These are phyloP conservation scores for Acer yangbiense DNA, from an alignment of 345 rosid species.

Conservation along the genomic window DNA sequence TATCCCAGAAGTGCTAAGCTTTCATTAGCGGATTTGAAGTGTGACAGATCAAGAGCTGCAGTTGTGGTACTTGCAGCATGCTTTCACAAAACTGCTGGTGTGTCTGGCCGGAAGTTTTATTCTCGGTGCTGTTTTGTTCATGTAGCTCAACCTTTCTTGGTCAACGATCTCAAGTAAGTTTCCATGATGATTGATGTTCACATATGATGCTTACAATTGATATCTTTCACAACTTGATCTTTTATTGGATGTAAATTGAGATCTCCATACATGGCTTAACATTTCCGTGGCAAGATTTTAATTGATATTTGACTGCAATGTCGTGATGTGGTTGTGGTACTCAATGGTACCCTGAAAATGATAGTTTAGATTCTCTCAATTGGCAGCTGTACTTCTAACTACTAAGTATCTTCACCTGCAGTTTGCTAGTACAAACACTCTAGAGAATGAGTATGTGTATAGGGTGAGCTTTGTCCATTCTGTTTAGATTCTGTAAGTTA, in stretches of 20 bases:
- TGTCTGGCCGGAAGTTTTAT: slow-evolving; percentile 40
- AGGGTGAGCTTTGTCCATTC: not conserved
- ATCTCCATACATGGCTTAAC: not conserved
- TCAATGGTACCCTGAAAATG: not conserved
- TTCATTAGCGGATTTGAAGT: slow-evolving; percentile 22
- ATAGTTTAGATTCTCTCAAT: not conserved
- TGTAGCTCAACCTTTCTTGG: slow-evolving; percentile 33
- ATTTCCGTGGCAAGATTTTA: not conserved
- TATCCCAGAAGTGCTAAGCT: slow-evolving; percentile 25
- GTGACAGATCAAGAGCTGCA: slow-evolving; percentile 32
- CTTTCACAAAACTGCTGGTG: slow-evolving; percentile 29
- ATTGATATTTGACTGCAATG: not conserved
- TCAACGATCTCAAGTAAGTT: slow-evolving; percentile 45
- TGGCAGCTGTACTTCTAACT: too few relatives aligned
- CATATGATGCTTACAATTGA: not conserved
- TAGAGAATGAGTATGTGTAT: not conserved
- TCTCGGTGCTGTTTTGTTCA: slow-evolving; percentile 32
- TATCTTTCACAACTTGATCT: not conserved
- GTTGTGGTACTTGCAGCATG: slow-evolving; percentile 22
- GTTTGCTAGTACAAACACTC: too few relatives aligned
- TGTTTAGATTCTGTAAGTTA: not conserved
- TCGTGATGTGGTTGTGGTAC: not conserved
- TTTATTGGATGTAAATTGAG: not conserved
- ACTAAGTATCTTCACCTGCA: too few relatives aligned
- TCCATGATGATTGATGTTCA: not conserved